Base-by-base conservation (phyloP, 192 early-diverging fungal species). In the Coemansia sp. region DNA sequence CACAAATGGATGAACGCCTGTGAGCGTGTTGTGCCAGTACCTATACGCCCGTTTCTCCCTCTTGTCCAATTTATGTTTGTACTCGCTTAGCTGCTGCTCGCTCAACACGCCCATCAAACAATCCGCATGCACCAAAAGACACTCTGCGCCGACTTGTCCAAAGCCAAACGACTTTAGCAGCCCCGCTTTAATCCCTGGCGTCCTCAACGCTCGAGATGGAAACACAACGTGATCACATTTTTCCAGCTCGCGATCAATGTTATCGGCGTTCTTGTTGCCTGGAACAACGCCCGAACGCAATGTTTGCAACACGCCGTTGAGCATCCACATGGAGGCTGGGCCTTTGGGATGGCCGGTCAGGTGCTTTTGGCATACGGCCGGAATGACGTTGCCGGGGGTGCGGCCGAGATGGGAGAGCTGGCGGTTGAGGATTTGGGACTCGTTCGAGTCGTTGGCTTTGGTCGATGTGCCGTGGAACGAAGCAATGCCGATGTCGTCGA, bases 381-480 rank as follows among this genome's bases (percentile, higher is more conserved):
- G 89, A 35, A 90, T 68, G 25, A 87, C 86, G 62, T 96, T 93
- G 60, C 95, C 95, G 59, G 84, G 88, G 59, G 88, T 86, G 59
- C 95, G 87, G 32, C 93, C 93, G 48, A 97, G 85, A 72, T 97
- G 93, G 39, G 72, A 81, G 65, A 97, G 71, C 83, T 97, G 94
- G 67, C 86, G 83, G 83, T 97, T 92, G 39, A 94, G 41, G 6
- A 92, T 90, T 6, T 89, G 87, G 12, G 95, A 95, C 81, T 97
- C 95, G 84, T 97, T 97, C 86, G 92, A 91, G 83, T 97, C 94
- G 79, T 97, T 97, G 47, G 95, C 95, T 79, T 92, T 92, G 73
- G 95, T 97, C 21, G 90, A 90, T 17, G 95, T 97, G 62, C 95
- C 94, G 80, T 97, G 95, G 92, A 98, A 94, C 21, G 95, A 96